Conservation (phyloP, 768 basidiomycete species). For the Gloeopeniophorella convolvens region DNA sequence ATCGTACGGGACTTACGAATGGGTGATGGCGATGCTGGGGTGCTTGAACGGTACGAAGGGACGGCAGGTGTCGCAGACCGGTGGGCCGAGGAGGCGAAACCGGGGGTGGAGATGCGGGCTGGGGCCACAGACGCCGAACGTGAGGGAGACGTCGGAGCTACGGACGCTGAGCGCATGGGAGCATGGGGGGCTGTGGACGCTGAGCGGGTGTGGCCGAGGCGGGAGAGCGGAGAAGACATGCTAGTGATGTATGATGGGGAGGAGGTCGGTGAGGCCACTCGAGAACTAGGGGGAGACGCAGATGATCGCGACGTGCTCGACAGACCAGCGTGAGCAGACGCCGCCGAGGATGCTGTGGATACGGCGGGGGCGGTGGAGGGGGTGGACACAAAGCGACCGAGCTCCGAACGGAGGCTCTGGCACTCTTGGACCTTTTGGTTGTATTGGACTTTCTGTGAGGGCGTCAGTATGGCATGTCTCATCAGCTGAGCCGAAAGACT, state of each 20-base stretch:
- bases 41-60: constrained; percentile 11
- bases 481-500: neutral
- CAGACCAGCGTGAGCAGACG: constrained; percentile 19
- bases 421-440: constrained; percentile 24
- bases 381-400: constrained; percentile 19
- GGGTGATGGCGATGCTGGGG: constrained; percentile 13
- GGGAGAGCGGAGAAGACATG: constrained; percentile 8
- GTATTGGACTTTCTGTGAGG: constrained; percentile 17
- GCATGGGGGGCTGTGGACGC: constrained; percentile 12
- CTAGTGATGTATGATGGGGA: constrained; percentile 10
- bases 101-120: constrained; percentile 14
- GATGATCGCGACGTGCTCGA: constrained; percentile 19
- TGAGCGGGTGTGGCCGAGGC: constrained; percentile 12
- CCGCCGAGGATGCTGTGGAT: constrained; percentile 11
- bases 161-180: constrained; percentile 15
- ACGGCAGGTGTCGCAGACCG: constrained; percentile 14
- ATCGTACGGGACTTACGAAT: constrained; percentile 20
- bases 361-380: constrained; percentile 2
- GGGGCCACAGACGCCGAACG: constrained; percentile 14
- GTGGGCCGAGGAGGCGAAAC: constrained; percentile 7
- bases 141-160: constrained; percentile 8
- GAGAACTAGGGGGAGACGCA: constrained; percentile 17
- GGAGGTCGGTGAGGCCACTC: constrained; percentile 20
- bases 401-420: constrained; percentile 20
- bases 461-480: constrained; percentile 2